Conservation (phyloP, 805 yeast genomes). For the Suhomyces emberorum region DNA sequence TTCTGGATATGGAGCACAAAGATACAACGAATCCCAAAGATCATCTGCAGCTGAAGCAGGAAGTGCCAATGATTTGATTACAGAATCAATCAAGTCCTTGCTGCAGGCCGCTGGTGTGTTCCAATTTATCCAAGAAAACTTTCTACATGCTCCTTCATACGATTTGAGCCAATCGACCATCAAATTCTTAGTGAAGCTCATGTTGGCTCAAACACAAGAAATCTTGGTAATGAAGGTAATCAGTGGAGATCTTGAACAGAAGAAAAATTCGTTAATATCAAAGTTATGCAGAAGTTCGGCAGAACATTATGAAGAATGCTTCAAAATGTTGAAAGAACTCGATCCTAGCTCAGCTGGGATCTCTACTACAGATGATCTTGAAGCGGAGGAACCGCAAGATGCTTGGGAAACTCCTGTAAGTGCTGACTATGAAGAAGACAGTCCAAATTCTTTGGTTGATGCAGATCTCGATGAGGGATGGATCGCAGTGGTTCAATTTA, state of each 20-base stretch:
- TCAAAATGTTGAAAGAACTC: slow-evolving; percentile 35
- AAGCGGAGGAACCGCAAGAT: slow-evolving; percentile 1
- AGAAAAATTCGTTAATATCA: slow-evolving; percentile 68
- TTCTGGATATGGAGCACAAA: slow-evolving; percentile 45
- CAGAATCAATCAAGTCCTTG: slow-evolving; percentile 55
- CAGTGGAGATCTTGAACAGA: slow-evolving; percentile 45
- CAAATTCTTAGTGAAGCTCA: slow-evolving; percentile 56
- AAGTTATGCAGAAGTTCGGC: slow-evolving; percentile 68
- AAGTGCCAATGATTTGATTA: slow-evolving; percentile 42
- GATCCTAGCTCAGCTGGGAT: slow-evolving; percentile 11
- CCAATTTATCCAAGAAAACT: slow-evolving; percentile 69
- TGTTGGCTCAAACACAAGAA: slow-evolving; percentile 89
- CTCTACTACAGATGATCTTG: neutral
- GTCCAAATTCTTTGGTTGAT: slow-evolving; percentile 14
- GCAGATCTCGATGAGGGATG: slow-evolving; percentile 44
- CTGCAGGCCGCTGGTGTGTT: slow-evolving; percentile 80
- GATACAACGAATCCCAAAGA: slow-evolving; percentile 27
- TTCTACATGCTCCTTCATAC: slow-evolving; percentile 81
- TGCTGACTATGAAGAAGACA: slow-evolving; percentile 9
- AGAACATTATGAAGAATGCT: slow-evolving; percentile 51
- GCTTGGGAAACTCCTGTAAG: slow-evolving; percentile 1
- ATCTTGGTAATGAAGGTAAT: slow-evolving; percentile 65
- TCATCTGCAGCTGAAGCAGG: slow-evolving; percentile 7
- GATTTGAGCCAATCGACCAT: slow-evolving; percentile 73
- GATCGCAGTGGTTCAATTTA: slow-evolving; percentile 49